Evolutionary conservation across 768 basidiomycete genomes (phyloP), one percentile per base, ranked within the genome.

Genomic region (Boletus reticuloceps): DNA sequence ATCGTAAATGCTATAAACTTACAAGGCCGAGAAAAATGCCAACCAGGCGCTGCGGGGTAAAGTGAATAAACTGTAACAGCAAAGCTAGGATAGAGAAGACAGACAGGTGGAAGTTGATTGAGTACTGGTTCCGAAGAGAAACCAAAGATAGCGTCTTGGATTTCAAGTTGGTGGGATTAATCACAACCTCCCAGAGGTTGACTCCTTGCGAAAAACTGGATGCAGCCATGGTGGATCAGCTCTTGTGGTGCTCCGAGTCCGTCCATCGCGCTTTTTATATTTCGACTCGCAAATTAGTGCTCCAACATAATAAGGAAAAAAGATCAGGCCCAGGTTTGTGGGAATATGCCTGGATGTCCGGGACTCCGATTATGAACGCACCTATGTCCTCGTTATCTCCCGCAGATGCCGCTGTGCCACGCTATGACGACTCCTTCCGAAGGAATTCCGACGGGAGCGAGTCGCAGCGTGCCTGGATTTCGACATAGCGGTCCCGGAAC

Each of bases 171-270:
- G n/a, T 13, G 8, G 48, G 54, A 32, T 55, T 55, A 16, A 55
- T 40, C 29, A 45, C 49, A 13, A 40, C 54, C 9, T 61, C 44
- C 38, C 27, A n/a, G 45, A 64, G 20, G 42, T 27, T 65, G 51
- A 53, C 22, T 41, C 38, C 16, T 38, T 11, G n/a, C 9, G 22
- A 51, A 20, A 22, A 20, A 31, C 48, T 43, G 19, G 4, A 36
- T 31, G 53, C 2, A 34, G 50, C 20, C 62, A 63, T 63, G 22
- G 40, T n/a, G 46, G 19, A 20, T 50, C 10, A 39, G 14, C 36
- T 44, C 17, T 43, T 29, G 27, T 9, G 8, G 8, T 29, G 27
- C 27, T n/a, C n/a, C n/a, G n/a, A 9, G 27, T n/a, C n/a, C 27
- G 8, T 29, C 27, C 27, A 29, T 29, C 9, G 27, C 1, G 8